These are phyloP conservation scores for Hibiscus mutabilis DNA, from an alignment of 345 rosid genomes.

Conservation along the genomic window DNA sequence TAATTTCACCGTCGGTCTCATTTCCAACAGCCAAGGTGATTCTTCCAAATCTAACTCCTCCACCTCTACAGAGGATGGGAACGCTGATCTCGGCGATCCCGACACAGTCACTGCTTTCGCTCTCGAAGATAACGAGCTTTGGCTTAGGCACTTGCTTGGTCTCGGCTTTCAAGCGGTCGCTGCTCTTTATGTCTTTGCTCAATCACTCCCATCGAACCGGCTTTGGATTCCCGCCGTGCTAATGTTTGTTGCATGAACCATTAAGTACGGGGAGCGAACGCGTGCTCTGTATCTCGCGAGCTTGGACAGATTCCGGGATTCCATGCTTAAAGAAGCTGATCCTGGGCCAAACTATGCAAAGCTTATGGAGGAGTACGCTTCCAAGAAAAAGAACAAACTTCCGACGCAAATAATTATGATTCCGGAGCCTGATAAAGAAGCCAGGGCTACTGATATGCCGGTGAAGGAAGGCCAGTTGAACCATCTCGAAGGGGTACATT, in stretches of 20 bases:
- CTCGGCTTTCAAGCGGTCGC: slow-evolving; percentile 37
- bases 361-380: slow-evolving; percentile 60
- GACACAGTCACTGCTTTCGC: slow-evolving; percentile 62
- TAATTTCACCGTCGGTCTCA: slow-evolving; percentile 44
- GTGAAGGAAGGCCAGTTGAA: not conserved
- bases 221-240: slow-evolving; percentile 28
- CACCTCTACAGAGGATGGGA: too few species aligned
- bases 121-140: slow-evolving; percentile 63
- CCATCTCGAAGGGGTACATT: slow-evolving; percentile 24
- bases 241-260: slow-evolving; percentile 44
- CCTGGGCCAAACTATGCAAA: slow-evolving; percentile 57
- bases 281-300: slow-evolving; percentile 49
- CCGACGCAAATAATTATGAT: slow-evolving; percentile 33
- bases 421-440: slow-evolving; percentile 38
- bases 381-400: slow-evolving; percentile 34
- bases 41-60: not conserved
- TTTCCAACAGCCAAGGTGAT: slow-evolving; percentile 32
- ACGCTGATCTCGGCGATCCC: slow-evolving; percentile 56
- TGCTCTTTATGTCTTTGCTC: slow-evolving; percentile 38
- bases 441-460: slow-evolving; percentile 1
- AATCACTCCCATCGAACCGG: slow-evolving; percentile 21
- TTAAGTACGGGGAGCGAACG: slow-evolving; percentile 58
- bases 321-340: slow-evolving; percentile 49
- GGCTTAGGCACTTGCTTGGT: slow-evolving; percentile 48
- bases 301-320: slow-evolving; percentile 45